phyloP scores from a whole-genome alignment of 495 filamentous ascomycete genomes.

The Ramalina intermedia region DNA sequence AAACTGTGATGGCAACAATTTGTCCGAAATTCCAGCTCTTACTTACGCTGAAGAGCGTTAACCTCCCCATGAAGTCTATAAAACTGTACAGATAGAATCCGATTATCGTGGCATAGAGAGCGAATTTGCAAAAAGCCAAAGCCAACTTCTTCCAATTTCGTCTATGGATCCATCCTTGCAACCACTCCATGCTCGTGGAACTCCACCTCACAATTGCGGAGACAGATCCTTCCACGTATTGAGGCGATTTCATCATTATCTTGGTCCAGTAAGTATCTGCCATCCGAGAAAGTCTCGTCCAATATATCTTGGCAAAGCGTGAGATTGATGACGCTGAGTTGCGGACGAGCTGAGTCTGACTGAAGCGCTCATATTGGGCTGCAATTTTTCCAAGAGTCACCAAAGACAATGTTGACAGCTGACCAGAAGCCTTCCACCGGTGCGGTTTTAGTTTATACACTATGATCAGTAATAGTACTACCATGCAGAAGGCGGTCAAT shows the following conservation, averaged over 20 bases:
- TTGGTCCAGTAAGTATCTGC: not conserved
- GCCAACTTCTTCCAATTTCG: not conserved
- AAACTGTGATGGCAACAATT: conserved; percentile 12
- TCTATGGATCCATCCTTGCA: not conserved
- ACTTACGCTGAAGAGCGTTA: conserved; percentile 4
- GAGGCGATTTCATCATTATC: not conserved
- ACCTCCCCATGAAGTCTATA: conserved; percentile 1
- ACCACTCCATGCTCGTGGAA: no score
- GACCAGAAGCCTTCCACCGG: not conserved
- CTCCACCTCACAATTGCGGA: not conserved
- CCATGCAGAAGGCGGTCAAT: not conserved
- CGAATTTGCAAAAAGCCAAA: not conserved
- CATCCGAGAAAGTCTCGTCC: not conserved
- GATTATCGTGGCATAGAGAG: not conserved
- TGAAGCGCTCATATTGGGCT: not conserved
- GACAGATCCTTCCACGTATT: not conserved
- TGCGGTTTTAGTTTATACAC: not conserved
- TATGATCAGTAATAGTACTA: not conserved
- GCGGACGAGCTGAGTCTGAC: not conserved
- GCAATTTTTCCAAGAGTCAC: not conserved
- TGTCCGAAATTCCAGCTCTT: conserved; percentile 14
- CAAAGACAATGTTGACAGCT: not conserved
- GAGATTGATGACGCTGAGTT: not conserved
- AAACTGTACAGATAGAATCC: conserved; percentile 5
- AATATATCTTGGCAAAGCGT: not conserved